phyloP scores from a whole-genome alignment of 2,329 filamentous ascomycete genomes.

The Aspergillus sp. region DNA sequence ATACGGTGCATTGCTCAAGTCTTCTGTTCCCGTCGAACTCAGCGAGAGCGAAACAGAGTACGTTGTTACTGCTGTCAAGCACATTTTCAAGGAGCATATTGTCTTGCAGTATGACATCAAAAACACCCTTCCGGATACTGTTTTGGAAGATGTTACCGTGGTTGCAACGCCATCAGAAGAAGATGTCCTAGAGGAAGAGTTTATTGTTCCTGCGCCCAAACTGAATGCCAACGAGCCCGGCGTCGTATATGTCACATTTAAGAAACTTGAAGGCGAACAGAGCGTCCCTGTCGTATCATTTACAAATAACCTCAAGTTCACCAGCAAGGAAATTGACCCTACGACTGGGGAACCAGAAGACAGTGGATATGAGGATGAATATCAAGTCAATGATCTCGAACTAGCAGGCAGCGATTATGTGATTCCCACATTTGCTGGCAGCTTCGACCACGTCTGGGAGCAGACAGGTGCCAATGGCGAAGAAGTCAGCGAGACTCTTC shows the following conservation, averaged over 20 bases:
- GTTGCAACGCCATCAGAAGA: slow-evolving; percentile 77
- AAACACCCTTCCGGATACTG: slow-evolving; percentile 89
- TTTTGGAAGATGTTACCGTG: slow-evolving; percentile 86
- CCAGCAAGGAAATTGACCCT: slow-evolving; percentile 96
- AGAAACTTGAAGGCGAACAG: slow-evolving; percentile 72
- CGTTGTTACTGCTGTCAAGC: slow-evolving; percentile 89
- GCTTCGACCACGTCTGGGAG: slow-evolving; percentile 95
- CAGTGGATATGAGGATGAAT: slow-evolving; percentile 92
- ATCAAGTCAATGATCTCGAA: slow-evolving; percentile 92
- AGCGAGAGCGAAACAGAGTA: slow-evolving; percentile 98
- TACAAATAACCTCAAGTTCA: slow-evolving; percentile 93
- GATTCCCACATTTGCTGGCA: slow-evolving; percentile 87
- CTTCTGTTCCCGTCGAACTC: slow-evolving; percentile 78
- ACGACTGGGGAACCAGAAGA: slow-evolving; percentile 91
- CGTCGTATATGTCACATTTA: slow-evolving; percentile 93
- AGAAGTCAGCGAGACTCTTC: slow-evolving; percentile 86
- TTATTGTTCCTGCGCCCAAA: slow-evolving; percentile 85
- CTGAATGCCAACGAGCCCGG: slow-evolving; percentile 83
- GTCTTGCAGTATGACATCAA: slow-evolving; percentile 97
- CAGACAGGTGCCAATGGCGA: slow-evolving; percentile 86
- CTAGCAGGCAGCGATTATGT: slow-evolving; percentile 91
- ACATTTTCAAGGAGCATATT: slow-evolving; percentile 96
- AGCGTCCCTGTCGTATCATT: slow-evolving; percentile 80
- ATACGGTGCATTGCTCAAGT: slow-evolving; percentile 90
- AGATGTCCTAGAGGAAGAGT: slow-evolving; percentile 75